Evolutionary conservation across 2,329 filamentous ascomycete genomes (phyloP).

Genomic region (Hyphodiscus sp.): DNA sequence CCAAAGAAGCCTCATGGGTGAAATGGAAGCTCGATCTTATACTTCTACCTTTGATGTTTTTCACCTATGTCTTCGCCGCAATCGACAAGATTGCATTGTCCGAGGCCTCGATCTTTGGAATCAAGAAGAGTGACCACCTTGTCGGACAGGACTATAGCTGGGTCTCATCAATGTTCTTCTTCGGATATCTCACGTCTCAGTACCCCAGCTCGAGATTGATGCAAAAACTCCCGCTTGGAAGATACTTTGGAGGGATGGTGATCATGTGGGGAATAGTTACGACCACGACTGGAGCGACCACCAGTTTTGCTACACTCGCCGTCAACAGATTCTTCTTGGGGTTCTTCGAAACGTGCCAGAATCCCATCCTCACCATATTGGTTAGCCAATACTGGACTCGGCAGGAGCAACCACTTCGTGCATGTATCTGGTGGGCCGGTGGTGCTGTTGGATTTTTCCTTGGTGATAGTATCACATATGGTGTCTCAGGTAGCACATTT

Average conservation of each 20-base stretch:
- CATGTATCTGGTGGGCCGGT: background rate
- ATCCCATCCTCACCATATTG: background rate
- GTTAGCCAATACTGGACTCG: background rate
- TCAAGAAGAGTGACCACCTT: conserved; percentile 27
- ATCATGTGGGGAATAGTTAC: conserved; percentile 52
- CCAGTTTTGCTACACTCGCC: conserved; percentile 51
- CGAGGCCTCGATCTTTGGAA: background rate
- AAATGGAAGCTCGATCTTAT: conserved; percentile 1
- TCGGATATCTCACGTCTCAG: conserved; percentile 27
- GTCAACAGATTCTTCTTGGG: conserved; percentile 61
- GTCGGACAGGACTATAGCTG: conserved; percentile 39
- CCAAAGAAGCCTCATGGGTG: background rate
- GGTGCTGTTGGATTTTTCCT: background rate
- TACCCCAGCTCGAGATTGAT: conserved; percentile 13
- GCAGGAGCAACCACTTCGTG: background rate
- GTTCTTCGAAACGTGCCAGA: conserved; percentile 47
- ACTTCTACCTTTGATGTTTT: background rate
- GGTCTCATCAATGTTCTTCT: conserved; percentile 40
- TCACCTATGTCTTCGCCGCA: background rate
- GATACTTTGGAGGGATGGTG: conserved; percentile 53
- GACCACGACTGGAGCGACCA: conserved; percentile 52
- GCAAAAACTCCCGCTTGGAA: conserved; percentile 42
- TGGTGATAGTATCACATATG: conserved; percentile 20
- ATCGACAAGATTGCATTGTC: background rate
- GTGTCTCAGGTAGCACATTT: conserved; percentile 8